Conservation (phyloP, 2,329 filamentous ascomycete genomes). For the Trichoderma atroviride region DNA sequence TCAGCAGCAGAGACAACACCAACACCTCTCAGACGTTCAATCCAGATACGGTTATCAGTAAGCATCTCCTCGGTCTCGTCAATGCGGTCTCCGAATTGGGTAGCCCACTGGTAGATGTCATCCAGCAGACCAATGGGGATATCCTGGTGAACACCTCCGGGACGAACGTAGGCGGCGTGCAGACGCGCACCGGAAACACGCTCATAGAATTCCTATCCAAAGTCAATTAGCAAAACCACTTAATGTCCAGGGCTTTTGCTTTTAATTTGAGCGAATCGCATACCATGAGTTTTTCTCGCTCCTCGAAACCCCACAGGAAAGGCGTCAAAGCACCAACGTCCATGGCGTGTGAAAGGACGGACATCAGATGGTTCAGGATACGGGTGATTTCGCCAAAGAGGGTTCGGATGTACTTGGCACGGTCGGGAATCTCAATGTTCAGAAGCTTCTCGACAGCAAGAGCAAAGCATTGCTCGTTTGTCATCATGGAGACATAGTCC, state of each 20-base stretch:
- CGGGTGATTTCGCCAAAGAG: slow-evolving; percentile 95
- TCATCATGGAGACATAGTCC: slow-evolving; percentile 99
- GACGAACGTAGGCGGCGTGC: slow-evolving; percentile 94
- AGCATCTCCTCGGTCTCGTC: slow-evolving; percentile 98
- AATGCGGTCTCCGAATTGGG: slow-evolving; percentile 96
- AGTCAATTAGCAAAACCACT: background rate
- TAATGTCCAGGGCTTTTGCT: background rate
- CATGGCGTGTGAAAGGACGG: slow-evolving; percentile 95
- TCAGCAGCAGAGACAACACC: slow-evolving; percentile 90
- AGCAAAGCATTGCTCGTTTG: slow-evolving; percentile 97
- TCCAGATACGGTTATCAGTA: slow-evolving; percentile 99
- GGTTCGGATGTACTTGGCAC: slow-evolving; percentile 96
- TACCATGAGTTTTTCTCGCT: slow-evolving; percentile 99
- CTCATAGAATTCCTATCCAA: slow-evolving; percentile 94
- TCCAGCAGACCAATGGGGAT: slow-evolving; percentile 91
- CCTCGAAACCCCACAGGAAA: slow-evolving; percentile 99
- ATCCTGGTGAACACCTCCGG: slow-evolving; percentile 95
- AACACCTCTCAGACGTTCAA: slow-evolving; percentile 85
- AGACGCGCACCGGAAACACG: slow-evolving; percentile 97
- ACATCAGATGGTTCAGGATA: slow-evolving; percentile 97
- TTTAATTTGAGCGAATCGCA: slow-evolving; percentile 34
- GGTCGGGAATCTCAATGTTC: slow-evolving; percentile 92
- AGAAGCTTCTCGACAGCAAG: slow-evolving; percentile 96
- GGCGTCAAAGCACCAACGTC: slow-evolving; percentile 97
- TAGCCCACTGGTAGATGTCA: slow-evolving; percentile 99